A percentile compares a stretch with the other conserved stretches of the same genome.
Evolutionary conservation across 1,139 yeast species (phyloP).

Genomic region (Candida tropicalis): DNA sequence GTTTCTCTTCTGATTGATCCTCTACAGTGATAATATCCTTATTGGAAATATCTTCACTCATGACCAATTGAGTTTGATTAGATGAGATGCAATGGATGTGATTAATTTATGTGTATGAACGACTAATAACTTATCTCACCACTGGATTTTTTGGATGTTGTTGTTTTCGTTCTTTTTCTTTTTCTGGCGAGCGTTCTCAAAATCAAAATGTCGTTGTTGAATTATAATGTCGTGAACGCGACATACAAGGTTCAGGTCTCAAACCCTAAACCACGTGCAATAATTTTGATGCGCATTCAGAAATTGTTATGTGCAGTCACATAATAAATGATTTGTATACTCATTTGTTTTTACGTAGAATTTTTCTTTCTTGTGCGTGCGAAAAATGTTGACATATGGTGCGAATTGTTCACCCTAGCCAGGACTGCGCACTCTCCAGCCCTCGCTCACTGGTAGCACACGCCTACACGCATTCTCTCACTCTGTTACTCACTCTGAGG

Average conservation of each 20-base stretch:
- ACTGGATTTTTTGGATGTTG: neutral
- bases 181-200: neutral
- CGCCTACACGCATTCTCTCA: neutral
- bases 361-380: neutral
- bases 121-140: too few relatives aligned
- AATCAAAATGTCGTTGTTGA: neutral
- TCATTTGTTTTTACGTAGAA: neutral
- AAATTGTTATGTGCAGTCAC: slow-evolving; percentile 6
- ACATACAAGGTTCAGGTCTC: neutral
- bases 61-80: slow-evolving; percentile 1
- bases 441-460: neutral
- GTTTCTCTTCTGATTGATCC: slow-evolving; percentile 8
- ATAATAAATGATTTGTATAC: neutral
- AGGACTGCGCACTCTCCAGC: neutral
- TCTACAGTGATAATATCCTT: slow-evolving; percentile 3
- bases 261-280: slow-evolving; percentile 4
- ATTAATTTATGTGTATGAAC: too few relatives aligned
- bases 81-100: neutral
- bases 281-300: too few relatives aligned
- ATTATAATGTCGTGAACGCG: neutral
- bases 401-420: neutral
- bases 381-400: neutral
- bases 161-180: neutral
- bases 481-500: neutral
- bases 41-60: slow-evolving; percentile 14